Evolutionary conservation across 2,329 filamentous ascomycete species (phyloP), one percentile per base, ranked within the genome.

Genomic region (Cadophora gregata): DNA sequence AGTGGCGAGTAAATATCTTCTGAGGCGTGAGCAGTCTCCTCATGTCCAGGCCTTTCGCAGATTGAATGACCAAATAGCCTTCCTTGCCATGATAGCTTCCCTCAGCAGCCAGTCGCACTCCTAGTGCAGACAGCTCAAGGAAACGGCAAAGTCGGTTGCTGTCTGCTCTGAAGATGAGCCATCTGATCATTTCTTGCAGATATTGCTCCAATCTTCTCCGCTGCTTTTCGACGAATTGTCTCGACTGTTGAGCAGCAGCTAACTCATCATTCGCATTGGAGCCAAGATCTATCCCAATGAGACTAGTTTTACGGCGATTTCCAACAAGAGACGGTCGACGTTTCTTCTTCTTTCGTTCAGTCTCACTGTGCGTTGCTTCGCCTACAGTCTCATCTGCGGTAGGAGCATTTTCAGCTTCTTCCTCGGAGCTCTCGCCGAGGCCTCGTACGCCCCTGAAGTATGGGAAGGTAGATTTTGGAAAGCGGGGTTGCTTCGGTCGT

Each of bases 41-140:
- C 75, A 95, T 93, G 78, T 97, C 93, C 27, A 97, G 84, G 3
- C 93, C 94, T 76, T 97, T 96, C 19, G 91, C 90, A 6, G 93
- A 96, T 74, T 96, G 92, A 70, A 99, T 97, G 72, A 96, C 90
- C 71, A 99, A 83, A 77, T 92, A 94, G 19, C 96, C 96, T 79
- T 99, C 96, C 79, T 99, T 99, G 67, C 96, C 96, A 76, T 99
- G 96, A 75, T 97, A 98, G 74, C 94, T 97, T 31, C 93, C 94
- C 79, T 99, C 96, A 0, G 95, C 93, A 27, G 96, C 96, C 59
- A 99, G 86, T 58, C 96, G 90, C 59, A 99, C 93, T 25, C 96
- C 96, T 5, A 99, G 84, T 0, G 96, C 95, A 24, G 96, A 99
- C 9, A 99, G 83, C 77, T 99, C 96, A 1, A 99, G 83, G 77